Evolutionary conservation across 75 land plant genomes (phyloP), one percentile per base, ranked within the genome.

Genomic region (Gnetum montanum): DNA sequence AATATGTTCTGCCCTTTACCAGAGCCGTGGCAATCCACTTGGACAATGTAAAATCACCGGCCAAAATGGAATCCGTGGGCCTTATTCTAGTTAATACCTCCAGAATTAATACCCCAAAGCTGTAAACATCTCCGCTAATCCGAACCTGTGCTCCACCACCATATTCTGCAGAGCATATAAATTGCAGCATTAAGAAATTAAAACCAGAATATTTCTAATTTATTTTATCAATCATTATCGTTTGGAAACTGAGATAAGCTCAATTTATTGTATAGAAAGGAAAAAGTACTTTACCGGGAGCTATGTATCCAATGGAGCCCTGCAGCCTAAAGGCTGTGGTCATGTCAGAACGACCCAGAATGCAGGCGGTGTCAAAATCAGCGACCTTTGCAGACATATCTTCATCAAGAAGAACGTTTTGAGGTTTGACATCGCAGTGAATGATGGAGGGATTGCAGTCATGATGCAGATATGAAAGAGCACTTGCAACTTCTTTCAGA

Each of bases 101-200:
- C 50, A 68, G 28, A 11, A 53, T 12, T 10, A 68, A 3, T 30
- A 68, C 61, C 8, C 70, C 70, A 44, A 22, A 68, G 29, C 64
- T 68, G 20, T 61, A 68, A 10, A 68, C 49, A 61, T 68, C 70
- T 22, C 70, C 70, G 51, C 33, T 24, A 2, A 38, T 40, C 7
- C 49, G 44, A 10, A 43, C n/a, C n/a, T 0, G 43, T 18, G 49
- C 43, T 0, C 57, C 43, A 1, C 52, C 4, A 20, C 70, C 65
- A 61, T 49, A 61, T 28, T 68, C 70, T 61, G 31, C 10, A 49
- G 1, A 10, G n/a, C 2, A 26, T n/a, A n/a, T n/a, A n/a, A n/a
- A n/a, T n/a, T n/a, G n/a, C n/a, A n/a, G n/a, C n/a, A n/a, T n/a
- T n/a, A n/a, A n/a, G n/a, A n/a, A n/a, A n/a, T n/a, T n/a, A n/a